Evolutionary conservation across 108 stramenopile species (phyloP), one percentile per base, ranked within the genome.

Genomic region (Cyclotella baltica): DNA sequence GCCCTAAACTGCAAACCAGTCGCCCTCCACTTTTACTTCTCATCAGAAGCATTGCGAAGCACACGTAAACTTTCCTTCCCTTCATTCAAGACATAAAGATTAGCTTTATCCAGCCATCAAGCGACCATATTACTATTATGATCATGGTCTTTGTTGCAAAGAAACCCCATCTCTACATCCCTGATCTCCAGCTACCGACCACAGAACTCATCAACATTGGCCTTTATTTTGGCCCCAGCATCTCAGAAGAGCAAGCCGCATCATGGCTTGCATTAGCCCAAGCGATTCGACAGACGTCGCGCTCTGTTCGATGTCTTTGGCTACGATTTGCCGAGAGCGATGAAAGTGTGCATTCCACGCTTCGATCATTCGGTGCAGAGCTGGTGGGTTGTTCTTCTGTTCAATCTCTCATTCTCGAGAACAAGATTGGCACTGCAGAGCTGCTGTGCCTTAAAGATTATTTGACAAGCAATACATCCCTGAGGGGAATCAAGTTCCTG

Each of bases 301-400:
- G 79, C 38, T 19, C 57, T 11, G 65, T 80, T 47, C 70, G 71
- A 11, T 80, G 70, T 53, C 46, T 80, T 19, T 80, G 79, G 79
- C 46, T 80, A 33, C 72, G 79, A 18, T 80, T 80, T 55, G 33
- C 38, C 36, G 79, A 61, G 23, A 72, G 72, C 15, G 79, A 80
- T 23, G 72, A 80, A 35, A 73, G 79, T 38, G 59, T 73, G 22
- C 33, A 13, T 18, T 62, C 72, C 16, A 57, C 66, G 11, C 56
- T 80, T 50, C 34, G 48, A 37, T 55, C 72, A 20, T 73, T 80
- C 56, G 79, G 79, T n/a, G 35, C 59, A 27, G 79, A 73, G 48
- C 58, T 80, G 72, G 46, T 63, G 6, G 72, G 72, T 9, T 65
- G 53, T 47, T 47, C 48, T 33, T n/a, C 72, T 27, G 67, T 80